phyloP scores from a whole-genome alignment of 2,329 filamentous ascomycete genomes.

The Lecanosticta acicola region DNA sequence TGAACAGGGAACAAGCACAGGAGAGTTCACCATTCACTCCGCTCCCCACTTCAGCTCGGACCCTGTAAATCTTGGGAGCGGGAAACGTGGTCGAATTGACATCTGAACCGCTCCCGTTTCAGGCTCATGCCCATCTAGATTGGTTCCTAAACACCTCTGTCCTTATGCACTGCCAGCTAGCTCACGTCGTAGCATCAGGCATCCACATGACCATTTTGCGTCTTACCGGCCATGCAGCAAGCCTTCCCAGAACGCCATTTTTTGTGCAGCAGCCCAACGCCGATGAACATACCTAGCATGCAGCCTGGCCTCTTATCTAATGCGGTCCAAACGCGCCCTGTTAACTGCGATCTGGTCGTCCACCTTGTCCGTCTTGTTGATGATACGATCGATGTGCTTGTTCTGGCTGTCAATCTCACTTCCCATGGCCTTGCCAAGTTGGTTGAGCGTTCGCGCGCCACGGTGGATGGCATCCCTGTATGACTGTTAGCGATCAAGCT shows the following conservation, averaged over 20 bases:
- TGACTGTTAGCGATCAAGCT: conserved; percentile 2
- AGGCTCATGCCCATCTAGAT: neutral
- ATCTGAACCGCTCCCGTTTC: neutral
- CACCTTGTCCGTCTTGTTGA: conserved; percentile 64
- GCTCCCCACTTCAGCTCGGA: neutral
- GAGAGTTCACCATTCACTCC: neutral
- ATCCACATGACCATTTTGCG: neutral
- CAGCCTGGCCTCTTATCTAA: conserved; percentile 37
- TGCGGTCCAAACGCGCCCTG: conserved; percentile 63
- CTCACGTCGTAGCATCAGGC: neutral
- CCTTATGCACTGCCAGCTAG: neutral
- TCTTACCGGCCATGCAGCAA: neutral
- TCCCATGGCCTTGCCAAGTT: conserved; percentile 67
- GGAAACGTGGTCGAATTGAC: neutral
- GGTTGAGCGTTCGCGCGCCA: conserved; percentile 64
- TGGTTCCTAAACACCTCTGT: neutral
- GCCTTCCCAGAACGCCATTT: neutral
- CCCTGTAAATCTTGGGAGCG: no score
- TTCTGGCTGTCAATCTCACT: conserved; percentile 74
- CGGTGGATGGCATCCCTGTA: conserved; percentile 50
- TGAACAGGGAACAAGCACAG: no score
- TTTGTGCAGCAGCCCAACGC: neutral
- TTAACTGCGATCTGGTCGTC: conserved; percentile 78
- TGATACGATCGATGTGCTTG: conserved; percentile 69
- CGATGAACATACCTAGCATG: no score